Evolutionary conservation across 129 eudicot species (phyloP).

Genomic region (Glebionis coronaria): DNA sequence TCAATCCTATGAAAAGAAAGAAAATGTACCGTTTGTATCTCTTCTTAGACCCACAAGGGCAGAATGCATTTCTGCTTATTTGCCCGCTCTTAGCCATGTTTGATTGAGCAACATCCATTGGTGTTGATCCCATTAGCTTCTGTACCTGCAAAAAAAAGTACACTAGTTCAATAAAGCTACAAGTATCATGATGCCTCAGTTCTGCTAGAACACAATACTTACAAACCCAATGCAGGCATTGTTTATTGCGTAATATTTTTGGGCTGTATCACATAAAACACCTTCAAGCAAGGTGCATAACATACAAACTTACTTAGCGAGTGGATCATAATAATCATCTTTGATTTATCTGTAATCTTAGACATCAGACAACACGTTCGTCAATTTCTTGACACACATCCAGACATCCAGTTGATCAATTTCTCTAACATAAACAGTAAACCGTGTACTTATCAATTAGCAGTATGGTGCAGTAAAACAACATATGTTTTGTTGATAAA

Average conservation of each 20-base stretch:
- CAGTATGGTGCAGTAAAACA: neutral
- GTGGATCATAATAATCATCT: neutral
- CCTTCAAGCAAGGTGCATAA: constrained; percentile 7
- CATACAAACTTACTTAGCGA: neutral
- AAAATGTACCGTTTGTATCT: constrained; percentile 69
- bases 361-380: constrained; percentile 9
- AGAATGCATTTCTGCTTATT: constrained; percentile 85
- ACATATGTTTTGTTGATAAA: neutral
- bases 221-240: neutral
- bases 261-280: neutral
- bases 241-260: neutral
- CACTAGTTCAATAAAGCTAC: constrained; percentile 10
- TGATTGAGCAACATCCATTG: constrained; percentile 79
- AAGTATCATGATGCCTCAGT: neutral
- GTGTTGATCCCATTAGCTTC: constrained; percentile 89
- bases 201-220: neutral
- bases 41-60: constrained; percentile 96
- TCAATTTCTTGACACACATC: neutral
- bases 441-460: neutral
- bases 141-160: constrained; percentile 56
- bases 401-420: constrained; percentile 9
- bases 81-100: constrained; percentile 93
- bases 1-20: too few species aligned
- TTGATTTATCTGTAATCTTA: neutral
- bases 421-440: neutral